Base-by-base conservation (phyloP, 352 stramenopile genomes). In the Chrysophaeum taylorii region DNA sequence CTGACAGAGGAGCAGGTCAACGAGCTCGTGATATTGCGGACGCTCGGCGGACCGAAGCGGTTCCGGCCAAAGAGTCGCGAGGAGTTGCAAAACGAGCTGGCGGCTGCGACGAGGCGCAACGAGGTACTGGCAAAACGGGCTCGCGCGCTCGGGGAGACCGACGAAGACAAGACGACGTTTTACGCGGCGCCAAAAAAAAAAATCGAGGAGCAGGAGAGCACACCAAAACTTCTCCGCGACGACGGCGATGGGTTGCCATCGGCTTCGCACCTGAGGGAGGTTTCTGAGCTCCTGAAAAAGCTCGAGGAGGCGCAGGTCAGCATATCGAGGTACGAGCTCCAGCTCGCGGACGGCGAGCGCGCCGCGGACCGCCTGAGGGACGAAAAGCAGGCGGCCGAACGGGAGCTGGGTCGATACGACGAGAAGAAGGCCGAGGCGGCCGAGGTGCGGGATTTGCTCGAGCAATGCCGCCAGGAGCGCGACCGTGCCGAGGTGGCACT, bases 51-150 rank as follows among this genome's bases (percentile, higher is more conserved):
- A 18, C 29, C 84, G 16, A 74, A 90, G 69, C 82, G 87, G 4
- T 92, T 94, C 64, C 83, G 88, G 7, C 85, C 88, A 0, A 92
- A 90, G 75, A 86, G 81, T 0, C 75, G 88, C 5, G 88, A 94
- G 72, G 87, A 93, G 75, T 79, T 94, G 7, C 85, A 91, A 68
- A 88, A 88, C 60, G 87, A 93, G 35, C 76, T 84, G 15, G 60
- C 78, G 15, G 74, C 92, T 21, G 84, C 87, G 57, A 76, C 82
- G 14, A 90, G 91, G 41, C 88, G 90, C 60, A 85, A 86, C 52
- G 78, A 77, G 9, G 81, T 76, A 0, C 70, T 91, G 37, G 76
- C 84, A 25, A 88, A 82, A 38, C n/a, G 54, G 69, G 29, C 57
- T 36, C 29, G 43, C 37, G 31, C 38, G 41, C 37, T 21, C 15